Evolutionary conservation across 257 asterid species (phyloP).

Genomic region (Nicotiana knightiana): DNA sequence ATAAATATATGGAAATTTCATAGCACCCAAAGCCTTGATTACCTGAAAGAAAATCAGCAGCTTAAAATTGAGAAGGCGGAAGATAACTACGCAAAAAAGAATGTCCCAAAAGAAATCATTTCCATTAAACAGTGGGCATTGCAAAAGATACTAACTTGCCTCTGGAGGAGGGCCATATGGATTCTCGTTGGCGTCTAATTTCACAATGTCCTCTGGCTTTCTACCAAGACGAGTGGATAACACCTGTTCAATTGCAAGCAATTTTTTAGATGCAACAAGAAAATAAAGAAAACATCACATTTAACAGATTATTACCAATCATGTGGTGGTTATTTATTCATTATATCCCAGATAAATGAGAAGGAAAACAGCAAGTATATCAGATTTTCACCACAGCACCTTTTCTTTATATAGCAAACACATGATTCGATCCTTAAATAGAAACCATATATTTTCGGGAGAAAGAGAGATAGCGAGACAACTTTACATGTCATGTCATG

Average conservation of each 20-base stretch:
- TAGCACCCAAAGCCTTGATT: constrained; percentile 75
- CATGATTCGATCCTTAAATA: neutral
- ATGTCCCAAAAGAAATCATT: neutral
- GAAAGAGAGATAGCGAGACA: neutral
- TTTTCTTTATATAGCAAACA: neutral
- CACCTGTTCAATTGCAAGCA: constrained; percentile 41
- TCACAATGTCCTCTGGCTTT: constrained; percentile 91
- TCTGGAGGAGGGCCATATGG: constrained; percentile 99
- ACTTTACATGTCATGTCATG: neutral
- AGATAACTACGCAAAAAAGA: neutral
- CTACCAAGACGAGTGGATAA: constrained; percentile 88
- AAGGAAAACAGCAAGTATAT: neutral
- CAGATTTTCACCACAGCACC: neutral
- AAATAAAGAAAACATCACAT: neutral
- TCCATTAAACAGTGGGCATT: neutral
- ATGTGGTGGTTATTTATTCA: neutral
- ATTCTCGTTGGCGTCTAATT: constrained; percentile 91
- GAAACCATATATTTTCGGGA: neutral
- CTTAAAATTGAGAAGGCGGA: neutral
- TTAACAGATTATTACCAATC: neutral
- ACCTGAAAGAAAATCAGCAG: constrained; percentile 46
- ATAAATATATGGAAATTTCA: constrained; percentile 88
- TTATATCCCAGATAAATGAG: neutral
- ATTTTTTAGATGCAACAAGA: neutral
- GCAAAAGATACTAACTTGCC: constrained; percentile 32